Conservation (phyloP, 805 yeast genomes). For the Myxozyma neglecta region DNA sequence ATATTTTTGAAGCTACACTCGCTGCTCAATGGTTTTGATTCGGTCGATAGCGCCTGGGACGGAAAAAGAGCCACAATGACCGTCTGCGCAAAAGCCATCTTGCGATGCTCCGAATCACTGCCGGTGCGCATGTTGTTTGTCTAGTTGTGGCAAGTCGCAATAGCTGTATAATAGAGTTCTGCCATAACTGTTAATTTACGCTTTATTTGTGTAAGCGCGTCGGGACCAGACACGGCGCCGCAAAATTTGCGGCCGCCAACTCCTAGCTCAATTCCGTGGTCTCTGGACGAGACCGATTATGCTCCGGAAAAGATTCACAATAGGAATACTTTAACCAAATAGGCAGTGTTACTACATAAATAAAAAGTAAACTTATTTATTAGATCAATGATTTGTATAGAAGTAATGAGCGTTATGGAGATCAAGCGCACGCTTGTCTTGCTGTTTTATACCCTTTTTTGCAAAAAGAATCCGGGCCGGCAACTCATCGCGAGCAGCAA, state of each 20-base stretch:
- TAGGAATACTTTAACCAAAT: neutral
- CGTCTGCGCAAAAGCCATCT: neutral
- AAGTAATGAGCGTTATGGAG: too few relatives aligned
- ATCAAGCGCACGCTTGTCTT: too few relatives aligned
- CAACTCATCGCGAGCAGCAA: too few relatives aligned
- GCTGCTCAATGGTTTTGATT: too few relatives aligned
- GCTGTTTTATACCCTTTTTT: too few relatives aligned
- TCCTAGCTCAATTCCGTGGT: neutral
- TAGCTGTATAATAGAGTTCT: neutral
- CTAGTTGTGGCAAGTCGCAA: neutral
- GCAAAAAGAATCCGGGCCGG: too few relatives aligned
- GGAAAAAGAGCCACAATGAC: neutral
- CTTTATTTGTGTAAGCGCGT: neutral
- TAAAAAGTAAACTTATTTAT: too few relatives aligned
- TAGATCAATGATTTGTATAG: too few relatives aligned
- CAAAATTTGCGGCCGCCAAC: slow-evolving; percentile 1
- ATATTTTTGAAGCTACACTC: neutral
- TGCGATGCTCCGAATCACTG: slow-evolving; percentile 4
- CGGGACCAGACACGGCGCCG: slow-evolving; percentile 10
- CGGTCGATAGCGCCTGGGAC: neutral
- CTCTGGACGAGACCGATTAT: slow-evolving; percentile 1
- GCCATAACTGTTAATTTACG: neutral
- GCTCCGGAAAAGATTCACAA: neutral
- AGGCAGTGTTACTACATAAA: neutral
- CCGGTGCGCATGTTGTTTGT: slow-evolving; percentile 1